Percentiles rank a stretch among this genome's conserved stretches.
phyloP scores from a whole-genome alignment of 805 yeast genomes.

The Henningerozyma blattae region DNA sequence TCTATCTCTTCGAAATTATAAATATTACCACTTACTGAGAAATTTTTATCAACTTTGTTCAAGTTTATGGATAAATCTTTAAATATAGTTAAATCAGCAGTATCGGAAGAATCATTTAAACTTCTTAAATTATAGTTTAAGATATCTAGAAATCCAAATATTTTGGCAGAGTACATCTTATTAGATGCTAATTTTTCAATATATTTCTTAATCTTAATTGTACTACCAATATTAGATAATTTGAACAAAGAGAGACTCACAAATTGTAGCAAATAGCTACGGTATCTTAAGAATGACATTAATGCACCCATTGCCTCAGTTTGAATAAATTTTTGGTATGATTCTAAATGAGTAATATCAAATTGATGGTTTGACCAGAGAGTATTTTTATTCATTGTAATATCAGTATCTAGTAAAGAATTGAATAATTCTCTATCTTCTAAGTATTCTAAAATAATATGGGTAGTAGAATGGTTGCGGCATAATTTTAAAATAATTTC shows the following conservation, averaged over 20 bases:
- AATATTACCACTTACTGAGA: constrained; percentile 20
- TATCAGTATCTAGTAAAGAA: constrained; percentile 38
- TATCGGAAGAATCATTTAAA: background rate
- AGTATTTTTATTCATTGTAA: constrained; percentile 41
- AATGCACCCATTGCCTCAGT: constrained; percentile 38
- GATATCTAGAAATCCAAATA: constrained; percentile 60
- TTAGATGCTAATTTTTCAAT: constrained; percentile 39
- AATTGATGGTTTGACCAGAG: constrained; percentile 43
- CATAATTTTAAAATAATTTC: constrained; percentile 54
- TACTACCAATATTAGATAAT: constrained; percentile 36
- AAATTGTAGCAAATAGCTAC: constrained; percentile 51
- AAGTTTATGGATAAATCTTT: constrained; percentile 28
- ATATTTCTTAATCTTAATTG: constrained; percentile 32
- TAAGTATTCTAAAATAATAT: constrained; percentile 38
- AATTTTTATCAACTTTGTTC: constrained; percentile 28
- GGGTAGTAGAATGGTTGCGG: constrained; percentile 42
- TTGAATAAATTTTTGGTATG: constrained; percentile 21
- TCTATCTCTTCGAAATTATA: constrained; percentile 35
- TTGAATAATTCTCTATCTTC: constrained; percentile 41
- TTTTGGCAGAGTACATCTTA: constrained; percentile 50
- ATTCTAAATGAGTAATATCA: constrained; percentile 21
- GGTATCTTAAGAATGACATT: constrained; percentile 45
- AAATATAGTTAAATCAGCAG: constrained; percentile 15
- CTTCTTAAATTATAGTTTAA: constrained; percentile 35
- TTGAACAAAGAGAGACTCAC: constrained; percentile 65